Evolutionary conservation across 768 basidiomycete genomes (phyloP), one percentile per base, ranked within the genome.

Genomic region (Antrodiella citrinella): DNA sequence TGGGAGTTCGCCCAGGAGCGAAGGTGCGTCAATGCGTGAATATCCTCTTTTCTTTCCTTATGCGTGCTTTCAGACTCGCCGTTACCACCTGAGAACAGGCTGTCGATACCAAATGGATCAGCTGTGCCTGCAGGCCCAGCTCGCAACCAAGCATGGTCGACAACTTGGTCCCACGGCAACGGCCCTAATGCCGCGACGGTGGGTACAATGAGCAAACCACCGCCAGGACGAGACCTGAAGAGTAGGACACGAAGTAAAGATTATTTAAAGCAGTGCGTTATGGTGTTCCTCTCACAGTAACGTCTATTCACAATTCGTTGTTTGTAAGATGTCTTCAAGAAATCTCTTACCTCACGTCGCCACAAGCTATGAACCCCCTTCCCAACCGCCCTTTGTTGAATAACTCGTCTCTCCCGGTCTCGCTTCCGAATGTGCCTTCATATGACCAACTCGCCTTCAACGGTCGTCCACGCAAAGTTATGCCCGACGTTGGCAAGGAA

Each of bases 361-460:
- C 92, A 1, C 90, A 96, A 65, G 94, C 96, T 4, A 86, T 98
- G 78, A 99, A 99, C 65, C 96, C 96, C 41, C 74, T 97, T 46
- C 92, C 92, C 2, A 88, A 91, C 53, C 81, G 91, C 59, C 86
- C 90, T 2, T 73, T 91, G 50, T 67, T 84, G 51, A 81, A 76
- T 58, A 87, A 81, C 60, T 66, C 82, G 23, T 72, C 78, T 44
- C 74, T 83, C 48, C 77, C 82, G 30, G 72, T 85, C 53, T 70
- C 81, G 35, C 69, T 86, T 50, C 84, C 83, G 45, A 86, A 86
- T 58, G 76, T 84, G 13, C 81, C 85, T 44, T 75, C 81, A 9
- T 89, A 86, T 58, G 88, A 91, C 45, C 71, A 81, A 58, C 78
- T 84, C 58, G 72, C 77, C 19, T 90, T 81, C 63, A 88, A 86